Conservation (phyloP, 1,284 basidiomycete genomes). For the Ganoderma boninense region DNA sequence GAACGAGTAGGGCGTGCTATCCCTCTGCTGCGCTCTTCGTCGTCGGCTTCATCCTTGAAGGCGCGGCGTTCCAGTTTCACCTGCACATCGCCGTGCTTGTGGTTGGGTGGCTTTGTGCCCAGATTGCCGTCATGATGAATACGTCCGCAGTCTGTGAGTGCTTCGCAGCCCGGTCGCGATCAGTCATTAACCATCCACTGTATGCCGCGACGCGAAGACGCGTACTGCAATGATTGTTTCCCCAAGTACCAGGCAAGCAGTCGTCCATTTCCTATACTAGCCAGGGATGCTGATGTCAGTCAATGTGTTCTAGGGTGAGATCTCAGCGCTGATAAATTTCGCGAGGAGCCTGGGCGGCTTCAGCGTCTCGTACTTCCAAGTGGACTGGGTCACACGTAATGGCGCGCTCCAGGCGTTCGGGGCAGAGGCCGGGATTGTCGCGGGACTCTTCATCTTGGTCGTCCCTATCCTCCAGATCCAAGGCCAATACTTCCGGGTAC, state of each 20-base stretch:
- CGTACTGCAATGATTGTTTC: slow-evolving; percentile 50
- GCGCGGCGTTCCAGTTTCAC: slow-evolving; percentile 59
- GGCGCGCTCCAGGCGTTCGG: slow-evolving; percentile 60
- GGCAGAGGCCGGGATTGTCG: slow-evolving; percentile 61
- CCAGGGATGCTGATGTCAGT: neutral
- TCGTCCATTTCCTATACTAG: neutral
- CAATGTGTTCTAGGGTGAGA: slow-evolving; percentile 48
- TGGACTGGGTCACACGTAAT: slow-evolving; percentile 54
- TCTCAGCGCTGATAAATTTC: slow-evolving; percentile 59
- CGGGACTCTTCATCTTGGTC: slow-evolving; percentile 56
- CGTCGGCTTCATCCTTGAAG: slow-evolving; percentile 67
- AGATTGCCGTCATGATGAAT: slow-evolving; percentile 61
- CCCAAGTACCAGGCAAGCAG: slow-evolving; percentile 49
- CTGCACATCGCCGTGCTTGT: slow-evolving; percentile 57
- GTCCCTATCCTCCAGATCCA: slow-evolving; percentile 58
- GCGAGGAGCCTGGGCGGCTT: slow-evolving; percentile 60
- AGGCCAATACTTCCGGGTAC: slow-evolving; percentile 51
- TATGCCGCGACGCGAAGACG: slow-evolving; percentile 43
- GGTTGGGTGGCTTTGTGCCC: slow-evolving; percentile 66
- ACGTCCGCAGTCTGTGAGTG: slow-evolving; percentile 62
- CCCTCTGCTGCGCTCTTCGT: slow-evolving; percentile 67
- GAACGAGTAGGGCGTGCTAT: slow-evolving; percentile 63
- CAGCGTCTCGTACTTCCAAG: slow-evolving; percentile 62
- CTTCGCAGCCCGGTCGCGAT: slow-evolving; percentile 9
- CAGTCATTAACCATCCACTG: slow-evolving; percentile 1